A percentile compares a stretch with the other conserved stretches of the same genome.
phyloP scores from a whole-genome alignment of 306 rosid genomes.

The Corylus americana region DNA sequence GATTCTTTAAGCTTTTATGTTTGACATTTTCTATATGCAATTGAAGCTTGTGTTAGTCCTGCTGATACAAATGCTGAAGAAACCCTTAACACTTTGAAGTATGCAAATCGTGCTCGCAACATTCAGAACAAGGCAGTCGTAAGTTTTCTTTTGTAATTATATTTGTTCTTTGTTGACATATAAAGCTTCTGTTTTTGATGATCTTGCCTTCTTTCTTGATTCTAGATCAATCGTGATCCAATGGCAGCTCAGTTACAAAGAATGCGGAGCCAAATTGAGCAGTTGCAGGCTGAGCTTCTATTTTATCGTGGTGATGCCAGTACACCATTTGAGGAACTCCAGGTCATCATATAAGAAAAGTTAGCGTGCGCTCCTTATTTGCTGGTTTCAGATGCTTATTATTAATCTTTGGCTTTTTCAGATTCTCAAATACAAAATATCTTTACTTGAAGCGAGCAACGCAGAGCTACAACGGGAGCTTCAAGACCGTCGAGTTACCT shows the following conservation, averaged over 20 bases:
- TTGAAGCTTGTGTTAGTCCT: conserved; percentile 95
- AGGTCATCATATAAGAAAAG: conserved; percentile 43
- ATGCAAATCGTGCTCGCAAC: conserved; percentile 98
- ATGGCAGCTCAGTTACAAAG: conserved; percentile 72
- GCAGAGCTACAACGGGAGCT: conserved; percentile 70
- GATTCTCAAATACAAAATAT: conserved; percentile 89
- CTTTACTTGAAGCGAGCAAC: conserved; percentile 90
- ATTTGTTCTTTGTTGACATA: conserved; percentile 13
- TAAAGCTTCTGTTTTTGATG: conserved; percentile 22
- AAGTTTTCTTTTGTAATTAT: conserved; percentile 36
- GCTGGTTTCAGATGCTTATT: conserved; percentile 23
- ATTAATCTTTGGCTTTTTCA: conserved; percentile 28
- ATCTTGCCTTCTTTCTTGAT: conserved; percentile 17
- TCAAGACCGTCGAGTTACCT: conserved; percentile 42
- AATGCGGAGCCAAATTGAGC: conserved; percentile 91
- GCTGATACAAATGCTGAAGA: conserved; percentile 99
- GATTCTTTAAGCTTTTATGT: neutral
- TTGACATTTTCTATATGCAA: conserved; percentile 19
- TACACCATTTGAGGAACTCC: conserved; percentile 81
- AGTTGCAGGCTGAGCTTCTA: conserved; percentile 80
- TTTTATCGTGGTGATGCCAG: conserved; percentile 71
- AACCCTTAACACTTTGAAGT: conserved; percentile 92
- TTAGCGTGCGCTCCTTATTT: conserved; percentile 16
- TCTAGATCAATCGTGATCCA: conserved; percentile 90
- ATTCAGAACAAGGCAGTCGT: conserved; percentile 96